Evolutionary conservation across 1,284 basidiomycete species (phyloP).

Genomic region (Boletellus dicymbophilus): DNA sequence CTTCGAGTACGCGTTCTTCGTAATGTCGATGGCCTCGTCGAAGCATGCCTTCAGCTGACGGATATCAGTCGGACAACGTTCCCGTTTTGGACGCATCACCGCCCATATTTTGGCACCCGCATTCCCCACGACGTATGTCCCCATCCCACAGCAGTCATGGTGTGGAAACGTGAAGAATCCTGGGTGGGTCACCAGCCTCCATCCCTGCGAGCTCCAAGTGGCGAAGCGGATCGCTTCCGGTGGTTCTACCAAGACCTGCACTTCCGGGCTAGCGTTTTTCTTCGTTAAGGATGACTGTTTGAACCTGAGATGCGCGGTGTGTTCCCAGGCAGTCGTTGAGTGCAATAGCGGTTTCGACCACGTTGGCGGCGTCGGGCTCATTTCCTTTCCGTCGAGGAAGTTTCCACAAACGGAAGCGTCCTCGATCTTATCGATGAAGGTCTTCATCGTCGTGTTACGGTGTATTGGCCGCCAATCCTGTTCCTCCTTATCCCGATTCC

Average conservation of each 20-base stretch:
- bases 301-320: background rate
- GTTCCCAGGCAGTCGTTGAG: background rate
- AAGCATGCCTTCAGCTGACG: background rate
- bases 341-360: conserved; percentile 1
- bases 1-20: background rate
- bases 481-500: background rate
- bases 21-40: accelerated
- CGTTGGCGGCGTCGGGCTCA: background rate
- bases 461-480: background rate
- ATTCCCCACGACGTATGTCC: background rate
- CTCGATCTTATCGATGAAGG: background rate
- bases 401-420: background rate
- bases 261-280: background rate
- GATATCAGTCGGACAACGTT: accelerated
- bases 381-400: conserved; percentile 6
- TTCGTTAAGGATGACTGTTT: background rate
- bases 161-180: background rate
- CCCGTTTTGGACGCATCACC: background rate
- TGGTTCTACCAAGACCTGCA: background rate
- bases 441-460: background rate
- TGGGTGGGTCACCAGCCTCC: conserved; percentile 2
- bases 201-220: conserved; percentile 7
- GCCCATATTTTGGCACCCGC: conserved; percentile 3
- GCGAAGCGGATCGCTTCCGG: background rate
- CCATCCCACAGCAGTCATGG: conserved; percentile 9